Percentiles rank a stretch among this genome's conserved stretches.
These are phyloP conservation scores for Rosa chinensis DNA, from an alignment of 306 rosid species.

Conservation along the genomic window DNA sequence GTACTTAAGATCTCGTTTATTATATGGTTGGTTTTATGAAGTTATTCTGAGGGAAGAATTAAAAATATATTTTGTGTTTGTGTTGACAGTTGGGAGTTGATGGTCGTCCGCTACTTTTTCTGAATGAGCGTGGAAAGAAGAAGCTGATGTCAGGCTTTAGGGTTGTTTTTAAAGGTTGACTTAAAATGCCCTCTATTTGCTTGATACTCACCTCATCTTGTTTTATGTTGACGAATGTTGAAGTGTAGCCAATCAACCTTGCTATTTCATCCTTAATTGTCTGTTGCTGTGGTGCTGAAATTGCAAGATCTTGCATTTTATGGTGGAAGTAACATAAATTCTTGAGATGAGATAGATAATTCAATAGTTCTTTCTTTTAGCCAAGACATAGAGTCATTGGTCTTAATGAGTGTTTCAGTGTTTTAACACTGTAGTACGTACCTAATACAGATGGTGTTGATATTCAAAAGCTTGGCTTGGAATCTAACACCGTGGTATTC, in stretches of 20 bases:
- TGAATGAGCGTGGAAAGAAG: slow-evolving; percentile 84
- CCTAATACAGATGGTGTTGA: background rate
- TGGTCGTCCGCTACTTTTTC: slow-evolving; percentile 59
- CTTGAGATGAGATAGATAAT: background rate
- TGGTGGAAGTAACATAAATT: background rate
- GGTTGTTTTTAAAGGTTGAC: slow-evolving; percentile 71
- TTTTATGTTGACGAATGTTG: background rate
- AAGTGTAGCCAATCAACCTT: background rate
- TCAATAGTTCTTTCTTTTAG: background rate
- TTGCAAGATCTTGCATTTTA: background rate
- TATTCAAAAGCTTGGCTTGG: background rate
- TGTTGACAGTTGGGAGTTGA: slow-evolving; percentile 61
- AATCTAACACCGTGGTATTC: background rate
- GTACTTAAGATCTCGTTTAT: background rate
- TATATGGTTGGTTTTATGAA: background rate
- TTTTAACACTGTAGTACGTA: background rate
- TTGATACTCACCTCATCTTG: background rate
- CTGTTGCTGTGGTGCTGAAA: background rate
- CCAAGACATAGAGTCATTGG: background rate
- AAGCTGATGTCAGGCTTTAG: slow-evolving; percentile 72
- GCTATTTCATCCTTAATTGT: background rate
- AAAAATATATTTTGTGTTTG: background rate
- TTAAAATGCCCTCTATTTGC: slow-evolving; percentile 15
- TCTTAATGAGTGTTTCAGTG: background rate
- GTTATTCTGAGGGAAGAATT: background rate